Evolutionary conservation across 2,329 filamentous ascomycete genomes (phyloP), one percentile per base, ranked within the genome.

Genomic region (Calonectria hawksworthii): DNA sequence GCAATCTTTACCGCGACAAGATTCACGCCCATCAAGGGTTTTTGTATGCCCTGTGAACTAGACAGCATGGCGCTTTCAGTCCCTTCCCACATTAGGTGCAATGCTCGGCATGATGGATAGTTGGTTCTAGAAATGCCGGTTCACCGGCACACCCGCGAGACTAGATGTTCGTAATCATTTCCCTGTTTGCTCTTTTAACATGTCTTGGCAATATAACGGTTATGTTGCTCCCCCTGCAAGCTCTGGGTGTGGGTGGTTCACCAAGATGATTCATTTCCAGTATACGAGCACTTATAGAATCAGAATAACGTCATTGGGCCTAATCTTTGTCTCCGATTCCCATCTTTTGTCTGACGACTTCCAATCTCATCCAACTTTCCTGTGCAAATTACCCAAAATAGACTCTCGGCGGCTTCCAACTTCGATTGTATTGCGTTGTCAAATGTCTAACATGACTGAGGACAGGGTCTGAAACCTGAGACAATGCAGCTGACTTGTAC

Each of bases 271-370:
- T 4, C 38, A 41, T 8, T 41, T 41, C 38, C 38, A 21, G 16
- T 7, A 41, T 8, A 7, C 10, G 18, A 44, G 41, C 4, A 16
- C 41, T n/a, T 44, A 18, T 6, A 14, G 18, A 44, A 10, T 44
- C 74, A 78, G 66, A 75, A 78, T 77, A 47, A 77, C 56, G 61
- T 61, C 28, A 54, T 61, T 61, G 16, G 30, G 18, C 34, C 26
- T 3, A 38, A 51, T 34, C 9, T 21, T 28, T 50, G 38, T 8
- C 3, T 13, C 56, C 18, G 50, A 26, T 59, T 14, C 9, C 3
- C 4, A 47, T 1, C 18, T 9, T 23, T n/a, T 10, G 30, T 32
- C 30, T 18, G 10, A 23, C 21, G 6, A 47, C 9, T 23, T 4
- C 10, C 44, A 47, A 23, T 23, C 11, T 13, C n/a, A 23, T 23